Evolutionary conservation across 768 basidiomycete genomes (phyloP).

Genomic region (Russula dissimulans): DNA sequence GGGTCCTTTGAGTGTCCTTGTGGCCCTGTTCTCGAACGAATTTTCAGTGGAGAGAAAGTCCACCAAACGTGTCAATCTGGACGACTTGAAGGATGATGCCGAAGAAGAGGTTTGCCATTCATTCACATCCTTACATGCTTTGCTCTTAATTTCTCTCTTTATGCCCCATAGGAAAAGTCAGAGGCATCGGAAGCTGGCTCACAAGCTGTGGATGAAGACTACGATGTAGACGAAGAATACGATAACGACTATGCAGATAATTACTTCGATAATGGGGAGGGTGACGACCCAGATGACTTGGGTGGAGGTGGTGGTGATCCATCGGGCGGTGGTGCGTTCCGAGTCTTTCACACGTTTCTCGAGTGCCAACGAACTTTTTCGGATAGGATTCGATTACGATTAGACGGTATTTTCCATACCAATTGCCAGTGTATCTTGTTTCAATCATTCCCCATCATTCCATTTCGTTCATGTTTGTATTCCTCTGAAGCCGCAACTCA

Average conservation of each 20-base stretch:
- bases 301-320: constrained; percentile 61
- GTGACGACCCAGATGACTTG: constrained; percentile 68
- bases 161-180: constrained; percentile 49
- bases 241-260: constrained; percentile 88
- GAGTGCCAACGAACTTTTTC: not conserved
- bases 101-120: constrained; percentile 8
- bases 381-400: constrained; percentile 23
- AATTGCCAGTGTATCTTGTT: not conserved
- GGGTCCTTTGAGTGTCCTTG: not conserved
- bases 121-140: not conserved
- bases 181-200: constrained; percentile 62
- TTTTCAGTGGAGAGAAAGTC: constrained; percentile 12
- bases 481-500: not conserved
- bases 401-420: constrained; percentile 9
- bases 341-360: not conserved
- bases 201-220: constrained; percentile 59
- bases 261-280: constrained; percentile 87
- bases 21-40: not conserved
- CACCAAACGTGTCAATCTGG: constrained; percentile 13
- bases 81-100: constrained; percentile 14
- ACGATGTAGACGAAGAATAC: constrained; percentile 84
- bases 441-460: no score
- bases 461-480: not conserved
- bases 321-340: constrained; percentile 42
- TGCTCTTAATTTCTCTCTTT: not conserved